Conservation (phyloP, 2,329 filamentous ascomycete genomes). For the Ascosphaera acerosa region DNA sequence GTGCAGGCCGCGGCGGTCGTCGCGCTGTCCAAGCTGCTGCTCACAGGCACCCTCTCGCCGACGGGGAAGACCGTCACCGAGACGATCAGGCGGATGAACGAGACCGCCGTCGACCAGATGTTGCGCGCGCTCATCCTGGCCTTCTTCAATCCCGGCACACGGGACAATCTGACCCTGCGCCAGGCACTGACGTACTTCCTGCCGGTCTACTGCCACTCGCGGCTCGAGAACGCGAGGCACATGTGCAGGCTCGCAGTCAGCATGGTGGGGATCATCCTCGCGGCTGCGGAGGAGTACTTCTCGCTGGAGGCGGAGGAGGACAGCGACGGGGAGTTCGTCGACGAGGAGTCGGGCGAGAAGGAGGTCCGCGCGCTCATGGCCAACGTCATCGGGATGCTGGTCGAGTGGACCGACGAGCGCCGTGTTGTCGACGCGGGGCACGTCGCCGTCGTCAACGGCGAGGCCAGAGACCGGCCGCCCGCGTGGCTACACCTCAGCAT, state of each 20-base stretch:
- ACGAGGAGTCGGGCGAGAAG: slow-evolving; percentile 48
- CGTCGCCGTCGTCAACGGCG: slow-evolving; percentile 20
- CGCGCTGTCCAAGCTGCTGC: slow-evolving; percentile 63
- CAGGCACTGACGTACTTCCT: slow-evolving; percentile 85
- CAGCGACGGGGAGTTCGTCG: slow-evolving; percentile 44
- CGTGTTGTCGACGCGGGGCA: slow-evolving; percentile 40
- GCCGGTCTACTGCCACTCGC: slow-evolving; percentile 77
- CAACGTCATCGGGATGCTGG: slow-evolving; percentile 52
- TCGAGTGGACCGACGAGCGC: slow-evolving; percentile 87
- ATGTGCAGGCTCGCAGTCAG: slow-evolving; percentile 53
- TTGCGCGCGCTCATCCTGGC: slow-evolving; percentile 60
- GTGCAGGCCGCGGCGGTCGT: slow-evolving; percentile 63
- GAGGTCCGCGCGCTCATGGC: slow-evolving; percentile 30
- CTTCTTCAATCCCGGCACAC: slow-evolving; percentile 72
- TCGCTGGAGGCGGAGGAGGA: slow-evolving; percentile 46
- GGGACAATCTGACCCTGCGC: slow-evolving; percentile 53
- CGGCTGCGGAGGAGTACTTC: slow-evolving; percentile 35
- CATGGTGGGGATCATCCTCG: slow-evolving; percentile 43
- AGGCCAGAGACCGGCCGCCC: slow-evolving; percentile 29
- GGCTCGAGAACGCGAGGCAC: slow-evolving; percentile 54
- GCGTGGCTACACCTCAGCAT: slow-evolving; percentile 61
- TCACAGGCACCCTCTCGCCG: slow-evolving; percentile 42
- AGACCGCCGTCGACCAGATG: slow-evolving; percentile 41
- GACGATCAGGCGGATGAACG: slow-evolving; percentile 19
- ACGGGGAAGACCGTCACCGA: slow-evolving; percentile 27